Evolutionary conservation across 2,329 filamentous ascomycete genomes (phyloP), one percentile per base, ranked within the genome.

Genomic region (Aspergillus sojae): DNA sequence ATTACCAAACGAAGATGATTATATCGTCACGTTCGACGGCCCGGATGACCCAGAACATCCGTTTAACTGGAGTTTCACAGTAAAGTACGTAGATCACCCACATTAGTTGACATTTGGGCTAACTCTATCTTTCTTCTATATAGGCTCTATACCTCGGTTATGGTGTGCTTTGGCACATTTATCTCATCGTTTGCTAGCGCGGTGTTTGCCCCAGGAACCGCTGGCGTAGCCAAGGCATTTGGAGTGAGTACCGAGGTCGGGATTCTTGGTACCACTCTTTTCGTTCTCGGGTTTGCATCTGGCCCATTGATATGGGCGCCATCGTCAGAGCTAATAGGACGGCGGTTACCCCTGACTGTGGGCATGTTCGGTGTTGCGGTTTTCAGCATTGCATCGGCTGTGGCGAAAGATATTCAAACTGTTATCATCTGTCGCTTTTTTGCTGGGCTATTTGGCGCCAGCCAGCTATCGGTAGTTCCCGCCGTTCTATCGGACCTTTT

Each of bases 171-270:
- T 55, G 83, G 81, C 7, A 85, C 85, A 2, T 74, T 86, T 9
- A 74, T 78, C 5, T 77, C 82, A 3, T 81, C 84, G 0, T 84
- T 86, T 57, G 80, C 80, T 1, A 78, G 76, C 5, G 89, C 86
- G 73, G 87, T 92, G 68, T 92, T 92, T 77, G 90, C 89, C 1
- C 81, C 88, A 16, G 88, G 88, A 4, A 91, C 88, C 1, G 65
- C 67, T 7, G 69, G 78, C 16, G 83, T 91, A 5, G 84, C 86
- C n/a, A 58, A 63, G 19, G 74, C 81, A 19, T 84, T 84, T 67
- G 64, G 77, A 6, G 78, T 83, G 3, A 74, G 77, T 11, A 70
- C 61, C 4, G 77, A 81, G 64, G 77, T 83, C 4, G 72, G 78
- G 2, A 77, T 74, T 0, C 72, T 84, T 3, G 82, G 82, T 14